Evolutionary conservation across 2,329 filamentous ascomycete species (phyloP).

Genomic region (Sordariomycetes sp.): DNA sequence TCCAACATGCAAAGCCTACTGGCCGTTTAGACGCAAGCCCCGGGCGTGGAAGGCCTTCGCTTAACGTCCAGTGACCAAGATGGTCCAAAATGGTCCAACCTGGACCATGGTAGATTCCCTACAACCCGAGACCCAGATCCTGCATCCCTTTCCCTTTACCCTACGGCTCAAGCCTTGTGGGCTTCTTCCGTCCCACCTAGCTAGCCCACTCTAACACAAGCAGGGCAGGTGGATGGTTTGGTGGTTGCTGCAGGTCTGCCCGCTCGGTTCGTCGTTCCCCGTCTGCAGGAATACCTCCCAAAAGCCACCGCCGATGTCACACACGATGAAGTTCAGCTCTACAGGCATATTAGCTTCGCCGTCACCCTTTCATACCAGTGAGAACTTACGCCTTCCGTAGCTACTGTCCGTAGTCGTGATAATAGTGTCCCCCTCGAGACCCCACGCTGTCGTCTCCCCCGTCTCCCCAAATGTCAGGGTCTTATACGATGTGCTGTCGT

Average conservation of each 20-base stretch:
- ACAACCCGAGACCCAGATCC: neutral
- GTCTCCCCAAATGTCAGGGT: conserved; percentile 32
- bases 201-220: conserved; percentile 23
- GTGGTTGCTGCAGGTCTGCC: conserved; percentile 40
- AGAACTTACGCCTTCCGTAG: conserved; percentile 27
- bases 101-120: no score
- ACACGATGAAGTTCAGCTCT: conserved; percentile 42
- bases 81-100: no score
- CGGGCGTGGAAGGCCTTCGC: no score
- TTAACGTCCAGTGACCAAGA: no score
- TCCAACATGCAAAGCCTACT: no score
- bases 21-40: no score
- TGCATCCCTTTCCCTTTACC: neutral
- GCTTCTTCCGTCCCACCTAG: neutral
- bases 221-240: conserved; percentile 44
- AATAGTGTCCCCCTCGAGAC: conserved; percentile 31
- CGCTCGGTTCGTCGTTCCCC: conserved; percentile 35
- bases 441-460: conserved; percentile 35
- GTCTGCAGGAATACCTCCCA: conserved; percentile 43
- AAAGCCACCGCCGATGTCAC: conserved; percentile 27
- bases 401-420: conserved; percentile 31
- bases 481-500: conserved; percentile 36
- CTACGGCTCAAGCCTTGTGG: neutral
- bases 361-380: neutral
- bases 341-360: neutral